Percentiles rank a stretch among this genome's conserved stretches.
These are phyloP conservation scores for Tetradesmus lagerheimii DNA, from an alignment of 139 green algal genomes.

Conservation along the genomic window DNA sequence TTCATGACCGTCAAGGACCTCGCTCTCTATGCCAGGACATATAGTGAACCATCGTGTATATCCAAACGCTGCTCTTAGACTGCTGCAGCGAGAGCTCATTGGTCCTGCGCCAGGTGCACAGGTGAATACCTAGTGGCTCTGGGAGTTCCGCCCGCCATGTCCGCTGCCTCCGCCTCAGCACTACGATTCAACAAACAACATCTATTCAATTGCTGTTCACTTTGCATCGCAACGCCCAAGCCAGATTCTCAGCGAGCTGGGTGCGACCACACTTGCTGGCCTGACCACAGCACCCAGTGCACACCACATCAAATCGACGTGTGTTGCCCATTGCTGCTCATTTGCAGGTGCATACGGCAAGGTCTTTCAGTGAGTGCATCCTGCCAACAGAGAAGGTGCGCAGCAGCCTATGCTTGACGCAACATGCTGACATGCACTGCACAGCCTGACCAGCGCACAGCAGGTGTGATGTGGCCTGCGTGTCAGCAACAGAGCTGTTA, in stretches of 20 bases:
- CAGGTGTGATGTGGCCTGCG: background rate
- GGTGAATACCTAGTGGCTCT: background rate
- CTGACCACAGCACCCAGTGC: background rate
- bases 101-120: background rate
- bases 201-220: background rate
- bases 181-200: background rate
- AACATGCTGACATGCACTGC: too few species aligned
- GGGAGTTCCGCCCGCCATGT: background rate
- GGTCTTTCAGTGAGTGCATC: slow-evolving; percentile 38
- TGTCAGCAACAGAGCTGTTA: background rate
- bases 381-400: slow-evolving; percentile 27
- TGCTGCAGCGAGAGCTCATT: slow-evolving; percentile 22
- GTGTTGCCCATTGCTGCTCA: background rate
- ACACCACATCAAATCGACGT: background rate
- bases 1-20: background rate
- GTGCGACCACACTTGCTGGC: background rate
- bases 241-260: background rate
- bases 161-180: background rate
- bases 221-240: background rate
- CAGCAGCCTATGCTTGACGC: background rate
- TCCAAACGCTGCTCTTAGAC: slow-evolving; percentile 7
- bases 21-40: background rate
- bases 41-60: background rate
- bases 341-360: slow-evolving; percentile 32
- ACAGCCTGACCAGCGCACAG: background rate